phyloP scores from a whole-genome alignment of 2,329 filamentous ascomycete species.

The Cucurbitaria berberidis region DNA sequence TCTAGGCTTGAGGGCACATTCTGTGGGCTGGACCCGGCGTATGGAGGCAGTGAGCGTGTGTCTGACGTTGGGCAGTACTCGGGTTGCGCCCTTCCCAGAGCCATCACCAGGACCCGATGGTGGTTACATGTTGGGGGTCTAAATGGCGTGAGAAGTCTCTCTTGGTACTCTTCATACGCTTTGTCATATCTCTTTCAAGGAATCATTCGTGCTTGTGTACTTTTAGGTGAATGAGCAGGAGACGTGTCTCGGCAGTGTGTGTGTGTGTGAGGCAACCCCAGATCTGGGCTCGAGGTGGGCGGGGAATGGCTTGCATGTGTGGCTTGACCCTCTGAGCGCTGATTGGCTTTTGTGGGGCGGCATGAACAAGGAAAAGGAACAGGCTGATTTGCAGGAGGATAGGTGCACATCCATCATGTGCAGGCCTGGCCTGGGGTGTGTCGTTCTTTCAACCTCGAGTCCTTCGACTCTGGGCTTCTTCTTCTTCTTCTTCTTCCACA shows the following conservation, averaged over 20 bases:
- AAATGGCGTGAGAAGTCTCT: too few species aligned
- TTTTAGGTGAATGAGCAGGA: too few species aligned
- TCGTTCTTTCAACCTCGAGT: conserved; percentile 3
- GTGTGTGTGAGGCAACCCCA: too few species aligned
- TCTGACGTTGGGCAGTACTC: not conserved
- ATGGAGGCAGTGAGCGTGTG: not conserved
- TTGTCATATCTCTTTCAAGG: too few species aligned
- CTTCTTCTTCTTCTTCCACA: not conserved
- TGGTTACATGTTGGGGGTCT: not conserved
- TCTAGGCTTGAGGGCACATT: not conserved
- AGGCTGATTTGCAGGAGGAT: conserved; percentile 3
- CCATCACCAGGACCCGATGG: too few species aligned
- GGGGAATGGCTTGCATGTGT: conserved; percentile 9
- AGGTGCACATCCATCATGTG: too few species aligned
- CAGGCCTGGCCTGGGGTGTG: too few species aligned
- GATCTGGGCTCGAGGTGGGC: conserved; percentile 14
- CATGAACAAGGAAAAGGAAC: conserved; percentile 12
- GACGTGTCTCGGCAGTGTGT: too few species aligned
- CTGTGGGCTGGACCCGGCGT: not conserved
- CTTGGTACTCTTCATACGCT: too few species aligned
- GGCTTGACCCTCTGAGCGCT: conserved; percentile 8
- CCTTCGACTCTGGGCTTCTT: not conserved
- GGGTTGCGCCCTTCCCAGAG: not conserved
- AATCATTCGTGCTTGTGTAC: too few species aligned
- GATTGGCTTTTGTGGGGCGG: conserved; percentile 7